Percentiles rank a stretch among this genome's conserved stretches.
Conservation (phyloP, 306 rosid species). For the Luffa aegyptiaca region DNA sequence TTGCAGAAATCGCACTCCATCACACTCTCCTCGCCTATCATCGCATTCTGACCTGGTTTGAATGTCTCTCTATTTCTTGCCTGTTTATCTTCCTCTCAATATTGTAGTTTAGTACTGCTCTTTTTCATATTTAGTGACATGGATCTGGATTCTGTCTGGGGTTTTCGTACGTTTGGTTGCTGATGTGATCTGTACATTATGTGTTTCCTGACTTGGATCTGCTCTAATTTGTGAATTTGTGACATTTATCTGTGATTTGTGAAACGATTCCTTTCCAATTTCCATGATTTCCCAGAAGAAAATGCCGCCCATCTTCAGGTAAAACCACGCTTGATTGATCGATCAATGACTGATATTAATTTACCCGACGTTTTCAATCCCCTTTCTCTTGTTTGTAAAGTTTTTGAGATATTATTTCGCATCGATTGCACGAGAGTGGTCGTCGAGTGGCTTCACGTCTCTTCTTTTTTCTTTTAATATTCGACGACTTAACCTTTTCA, state of each 20-base stretch:
- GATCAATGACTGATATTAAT: background rate
- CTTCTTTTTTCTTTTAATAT: background rate
- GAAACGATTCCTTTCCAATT: background rate
- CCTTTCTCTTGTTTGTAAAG: background rate
- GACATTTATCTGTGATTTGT: background rate
- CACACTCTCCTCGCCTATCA: background rate
- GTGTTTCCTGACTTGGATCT: background rate
- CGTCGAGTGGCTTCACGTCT: background rate
- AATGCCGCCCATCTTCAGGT: background rate
- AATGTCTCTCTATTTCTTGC: background rate
- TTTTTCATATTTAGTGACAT: background rate
- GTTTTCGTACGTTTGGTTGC: background rate
- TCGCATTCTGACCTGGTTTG: background rate
- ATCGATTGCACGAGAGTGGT: background rate
- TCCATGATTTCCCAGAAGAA: background rate
- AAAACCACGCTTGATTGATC: background rate
- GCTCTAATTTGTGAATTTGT: background rate
- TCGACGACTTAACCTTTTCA: background rate
- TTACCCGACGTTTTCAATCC: background rate
- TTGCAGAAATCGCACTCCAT: background rate
- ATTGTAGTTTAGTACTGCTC: background rate
- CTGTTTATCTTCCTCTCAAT: background rate
- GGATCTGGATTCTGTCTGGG: background rate
- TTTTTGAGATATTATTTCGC: background rate
- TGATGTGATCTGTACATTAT: background rate